phyloP scores from a whole-genome alignment of 2,329 filamentous ascomycete genomes.

The Ophiostoma ips region DNA sequence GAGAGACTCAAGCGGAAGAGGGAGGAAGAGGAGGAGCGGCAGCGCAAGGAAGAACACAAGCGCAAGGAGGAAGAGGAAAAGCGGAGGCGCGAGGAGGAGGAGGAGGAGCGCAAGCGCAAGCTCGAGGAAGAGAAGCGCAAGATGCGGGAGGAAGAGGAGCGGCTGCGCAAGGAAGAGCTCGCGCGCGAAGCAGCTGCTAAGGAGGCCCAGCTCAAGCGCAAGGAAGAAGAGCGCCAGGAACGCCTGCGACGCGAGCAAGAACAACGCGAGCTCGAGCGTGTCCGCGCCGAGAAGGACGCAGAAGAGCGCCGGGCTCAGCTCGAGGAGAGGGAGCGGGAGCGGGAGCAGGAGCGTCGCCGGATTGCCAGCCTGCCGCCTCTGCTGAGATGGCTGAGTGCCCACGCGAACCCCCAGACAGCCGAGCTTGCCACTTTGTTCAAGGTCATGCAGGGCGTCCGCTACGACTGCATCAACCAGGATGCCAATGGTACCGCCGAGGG shows the following conservation, averaged over 20 bases:
- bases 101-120: conserved; percentile 22
- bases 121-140: conserved; percentile 38
- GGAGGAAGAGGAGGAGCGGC: conserved; percentile 19
- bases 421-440: conserved; percentile 40
- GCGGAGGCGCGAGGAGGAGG: conserved; percentile 29
- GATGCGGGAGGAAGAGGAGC: conserved; percentile 21
- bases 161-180: conserved; percentile 7
- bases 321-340: too few species aligned
- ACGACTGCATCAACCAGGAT: conserved; percentile 45
- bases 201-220: conserved; percentile 19
- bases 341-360: conserved; percentile 37
- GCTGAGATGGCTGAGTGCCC: conserved; percentile 45
- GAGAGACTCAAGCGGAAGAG: conserved; percentile 19
- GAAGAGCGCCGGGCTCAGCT: conserved; percentile 31
- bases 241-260: conserved; percentile 23
- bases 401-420: conserved; percentile 35
- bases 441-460: conserved; percentile 45
- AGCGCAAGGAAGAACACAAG: conserved; percentile 16
- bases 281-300: conserved; percentile 28
- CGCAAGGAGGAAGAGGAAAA: conserved; percentile 17
- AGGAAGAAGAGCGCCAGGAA: conserved; percentile 38
- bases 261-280: conserved; percentile 2
- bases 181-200: conserved; percentile 16
- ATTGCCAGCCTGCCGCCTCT: conserved; percentile 45
- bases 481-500: conserved; percentile 39